Percentiles rank a stretch among this genome's conserved stretches.
Evolutionary conservation across 345 rosid genomes (phyloP).

Genomic region (Barbarea vulgaris): DNA sequence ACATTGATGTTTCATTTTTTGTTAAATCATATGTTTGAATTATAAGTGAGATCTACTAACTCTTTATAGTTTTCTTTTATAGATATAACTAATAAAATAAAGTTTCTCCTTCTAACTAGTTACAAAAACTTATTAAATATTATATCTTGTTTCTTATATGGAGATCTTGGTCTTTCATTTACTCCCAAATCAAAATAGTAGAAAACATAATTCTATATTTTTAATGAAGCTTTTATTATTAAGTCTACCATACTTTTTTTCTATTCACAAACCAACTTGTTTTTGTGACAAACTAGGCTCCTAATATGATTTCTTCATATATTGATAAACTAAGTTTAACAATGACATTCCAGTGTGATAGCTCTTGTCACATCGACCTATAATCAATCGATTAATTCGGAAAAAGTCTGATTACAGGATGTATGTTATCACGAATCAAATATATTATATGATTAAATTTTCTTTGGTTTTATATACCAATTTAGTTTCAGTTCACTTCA

Average conservation of each 20-base stretch:
- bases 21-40: not conserved
- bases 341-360: constrained; percentile 3
- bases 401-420: not conserved
- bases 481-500: not conserved
- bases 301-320: not conserved
- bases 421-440: not conserved
- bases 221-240: not conserved
- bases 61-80: too few species aligned
- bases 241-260: not conserved
- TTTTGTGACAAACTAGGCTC: not conserved
- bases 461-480: not conserved
- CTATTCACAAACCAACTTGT: not conserved
- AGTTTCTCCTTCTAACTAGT: not conserved
- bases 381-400: not conserved
- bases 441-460: not conserved
- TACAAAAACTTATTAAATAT: too few species aligned
- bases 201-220: not conserved
- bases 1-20: not conserved
- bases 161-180: not conserved
- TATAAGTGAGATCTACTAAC: not conserved
- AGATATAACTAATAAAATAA: not conserved
- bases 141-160: not conserved
- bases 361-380: constrained; percentile 27
- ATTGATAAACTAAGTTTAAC: constrained; percentile 27
- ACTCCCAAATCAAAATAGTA: not conserved